Base-by-base conservation (phyloP, 2,329 filamentous ascomycete genomes). In the Scedosporium dehoogii region DNA sequence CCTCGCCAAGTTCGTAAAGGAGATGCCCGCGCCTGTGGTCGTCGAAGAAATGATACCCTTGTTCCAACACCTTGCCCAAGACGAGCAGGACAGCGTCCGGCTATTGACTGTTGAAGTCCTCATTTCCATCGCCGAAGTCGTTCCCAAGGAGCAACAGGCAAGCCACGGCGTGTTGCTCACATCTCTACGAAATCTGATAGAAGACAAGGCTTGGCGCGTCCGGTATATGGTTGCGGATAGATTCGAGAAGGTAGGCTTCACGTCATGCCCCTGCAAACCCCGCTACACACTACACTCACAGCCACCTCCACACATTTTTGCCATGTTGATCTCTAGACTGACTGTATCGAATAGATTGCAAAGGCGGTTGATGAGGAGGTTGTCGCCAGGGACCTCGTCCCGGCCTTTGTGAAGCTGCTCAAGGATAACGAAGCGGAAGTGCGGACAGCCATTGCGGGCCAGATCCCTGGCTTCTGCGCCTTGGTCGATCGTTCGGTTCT, bases 141-240 rank as follows among this genome's bases (percentile, higher is more conserved):
- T 99, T 33, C 94, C 94, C 65, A 97, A 97, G 78, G 94, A 97
- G 76, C 92, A 99, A 75, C 94, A 99, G 76, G 88, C 91, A 56
- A 97, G 92, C 76, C 93, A 97, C 72, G 94, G 93, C 61, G 91
- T 97, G 63, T 79, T 99, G 63, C 81, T 99, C 70, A 93, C 91
- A 59, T 92, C 93, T 56, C 79, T 99, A 71, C 88, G 94, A 70
- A 96, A 86, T 77, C 78, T 99, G 72, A 97, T 99, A 77, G 94
- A 97, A 71, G 94, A 99, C 75, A 99, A 97, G 85, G 97, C 94
- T 79, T 99, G 94, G 94, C 87, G 94, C 72, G 94, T 99, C 64
- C 86, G 94, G 73, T 99, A 97, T 77, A 99, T 99, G 94, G 94
- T 99, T 69, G 94, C 94, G 58, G 94, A 99, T 76, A 86, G 92